phyloP scores from a whole-genome alignment of 441 rosid species.

The Jatropha podagrica region DNA sequence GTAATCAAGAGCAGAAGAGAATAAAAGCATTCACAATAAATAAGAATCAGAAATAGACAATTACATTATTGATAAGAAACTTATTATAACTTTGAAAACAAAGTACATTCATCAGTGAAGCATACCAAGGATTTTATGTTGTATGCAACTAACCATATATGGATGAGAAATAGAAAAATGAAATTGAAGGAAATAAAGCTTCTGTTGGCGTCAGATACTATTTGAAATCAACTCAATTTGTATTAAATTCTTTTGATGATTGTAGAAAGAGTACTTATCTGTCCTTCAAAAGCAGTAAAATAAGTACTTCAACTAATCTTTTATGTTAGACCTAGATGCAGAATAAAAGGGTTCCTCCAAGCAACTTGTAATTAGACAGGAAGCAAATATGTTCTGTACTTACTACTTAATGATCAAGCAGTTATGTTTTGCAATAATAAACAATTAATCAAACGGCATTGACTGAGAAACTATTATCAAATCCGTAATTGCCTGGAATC shows the following conservation, averaged over 20 bases:
- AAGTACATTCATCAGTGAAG: neutral
- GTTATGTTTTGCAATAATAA: neutral
- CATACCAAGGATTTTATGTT: neutral
- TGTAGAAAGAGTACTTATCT: neutral
- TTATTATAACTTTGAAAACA: neutral
- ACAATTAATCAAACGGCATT: neutral
- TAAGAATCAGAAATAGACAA: neutral
- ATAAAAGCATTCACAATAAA: neutral
- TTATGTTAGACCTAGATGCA: neutral
- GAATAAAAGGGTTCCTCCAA: neutral
- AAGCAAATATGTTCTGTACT: neutral
- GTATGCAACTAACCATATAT: neutral
- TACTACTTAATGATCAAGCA: neutral
- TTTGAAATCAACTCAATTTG: neutral
- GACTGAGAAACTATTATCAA: neutral
- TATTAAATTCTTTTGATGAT: neutral
- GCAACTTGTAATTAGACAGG: neutral
- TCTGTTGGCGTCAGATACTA: neutral
- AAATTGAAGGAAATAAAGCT: neutral
- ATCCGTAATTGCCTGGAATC: neutral
- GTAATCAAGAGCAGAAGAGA: neutral
- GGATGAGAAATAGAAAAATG: neutral
- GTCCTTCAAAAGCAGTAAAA: neutral
- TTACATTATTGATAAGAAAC: neutral
- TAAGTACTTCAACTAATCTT: neutral